Percentiles rank a stretch among this genome's conserved stretches.
Conservation (phyloP, 2,329 filamentous ascomycete species). For the Colletotrichum australisinense region DNA sequence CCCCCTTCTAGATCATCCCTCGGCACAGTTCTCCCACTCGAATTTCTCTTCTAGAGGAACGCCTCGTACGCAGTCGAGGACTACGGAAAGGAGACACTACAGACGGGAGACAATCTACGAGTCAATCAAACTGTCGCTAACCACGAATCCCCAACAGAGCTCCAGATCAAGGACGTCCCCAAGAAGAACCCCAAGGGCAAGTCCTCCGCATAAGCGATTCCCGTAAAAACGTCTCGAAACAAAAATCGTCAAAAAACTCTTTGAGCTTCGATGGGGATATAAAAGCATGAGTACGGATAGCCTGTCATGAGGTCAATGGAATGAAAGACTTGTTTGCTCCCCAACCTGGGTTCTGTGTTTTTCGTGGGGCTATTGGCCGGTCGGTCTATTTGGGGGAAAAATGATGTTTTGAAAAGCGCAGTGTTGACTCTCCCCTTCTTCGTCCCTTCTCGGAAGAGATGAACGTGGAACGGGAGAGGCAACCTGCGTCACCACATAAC, state of each 20-base stretch:
- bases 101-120: not conserved
- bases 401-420: not conserved
- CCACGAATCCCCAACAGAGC: constrained; percentile 49
- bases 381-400: constrained; percentile 22
- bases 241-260: not conserved
- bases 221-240: not conserved
- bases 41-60: not conserved
- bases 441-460: too few species aligned
- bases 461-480: not conserved
- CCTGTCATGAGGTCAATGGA: constrained; percentile 28
- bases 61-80: not conserved
- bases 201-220: constrained; percentile 46
- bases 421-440: not conserved
- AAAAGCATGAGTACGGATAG: constrained; percentile 28
- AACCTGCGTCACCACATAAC: constrained; percentile 48
- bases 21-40: not conserved
- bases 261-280: constrained; percentile 30
- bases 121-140: constrained; percentile 1
- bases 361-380: constrained; percentile 17
- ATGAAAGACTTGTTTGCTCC: constrained; percentile 4
- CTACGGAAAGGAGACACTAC: not conserved
- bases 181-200: constrained; percentile 64
- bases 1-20: not conserved
- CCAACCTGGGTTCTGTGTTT: not conserved
- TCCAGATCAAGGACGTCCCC: constrained; percentile 64